phyloP scores from a whole-genome alignment of 2,329 filamentous ascomycete genomes.

The Ophioceras dolichostomum region DNA sequence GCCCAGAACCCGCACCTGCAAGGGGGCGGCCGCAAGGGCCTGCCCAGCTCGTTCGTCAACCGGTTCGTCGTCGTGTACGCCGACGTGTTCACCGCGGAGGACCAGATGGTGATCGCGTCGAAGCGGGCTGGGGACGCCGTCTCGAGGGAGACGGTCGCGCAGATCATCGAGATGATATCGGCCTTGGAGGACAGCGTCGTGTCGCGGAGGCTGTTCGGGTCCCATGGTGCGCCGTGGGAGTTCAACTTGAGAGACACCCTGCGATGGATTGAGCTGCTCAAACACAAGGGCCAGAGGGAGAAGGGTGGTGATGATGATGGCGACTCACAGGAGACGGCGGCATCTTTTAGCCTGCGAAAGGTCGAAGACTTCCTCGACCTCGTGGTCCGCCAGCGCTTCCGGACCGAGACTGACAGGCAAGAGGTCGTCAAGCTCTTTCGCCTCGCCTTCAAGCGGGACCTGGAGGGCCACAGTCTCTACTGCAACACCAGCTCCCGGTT shows the following conservation, averaged over 20 bases:
- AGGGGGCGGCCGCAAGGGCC: conserved; percentile 85
- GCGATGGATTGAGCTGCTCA: conserved; percentile 69
- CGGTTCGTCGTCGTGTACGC: conserved; percentile 97
- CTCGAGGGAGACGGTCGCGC: conserved; percentile 42
- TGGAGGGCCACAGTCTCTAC: conserved; percentile 51
- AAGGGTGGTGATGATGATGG: no score
- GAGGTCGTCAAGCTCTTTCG: conserved; percentile 55
- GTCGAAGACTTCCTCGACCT: conserved; percentile 68
- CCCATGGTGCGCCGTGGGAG: conserved; percentile 75
- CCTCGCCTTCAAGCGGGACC: conserved; percentile 43
- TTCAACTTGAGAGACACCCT: conserved; percentile 88
- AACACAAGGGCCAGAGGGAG: no score
- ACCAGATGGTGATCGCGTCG: conserved; percentile 70
- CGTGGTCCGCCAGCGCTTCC: conserved; percentile 79
- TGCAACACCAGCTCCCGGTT: conserved; percentile 53
- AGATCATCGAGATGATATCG: conserved; percentile 70
- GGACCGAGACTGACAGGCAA: conserved; percentile 54
- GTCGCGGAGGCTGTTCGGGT: conserved; percentile 43
- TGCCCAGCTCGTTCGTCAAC: conserved; percentile 94
- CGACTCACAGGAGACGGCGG: no score
- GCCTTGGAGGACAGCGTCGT: conserved; percentile 63
- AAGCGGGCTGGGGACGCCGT: conserved; percentile 58
- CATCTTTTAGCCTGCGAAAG: conserved; percentile 37
- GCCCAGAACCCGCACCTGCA: conserved; percentile 97
- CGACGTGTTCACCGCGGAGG: conserved; percentile 71